These are phyloP conservation scores for Aureobasidium uvarum DNA, from an alignment of 2,329 filamentous ascomycete genomes.

Conservation along the genomic window DNA sequence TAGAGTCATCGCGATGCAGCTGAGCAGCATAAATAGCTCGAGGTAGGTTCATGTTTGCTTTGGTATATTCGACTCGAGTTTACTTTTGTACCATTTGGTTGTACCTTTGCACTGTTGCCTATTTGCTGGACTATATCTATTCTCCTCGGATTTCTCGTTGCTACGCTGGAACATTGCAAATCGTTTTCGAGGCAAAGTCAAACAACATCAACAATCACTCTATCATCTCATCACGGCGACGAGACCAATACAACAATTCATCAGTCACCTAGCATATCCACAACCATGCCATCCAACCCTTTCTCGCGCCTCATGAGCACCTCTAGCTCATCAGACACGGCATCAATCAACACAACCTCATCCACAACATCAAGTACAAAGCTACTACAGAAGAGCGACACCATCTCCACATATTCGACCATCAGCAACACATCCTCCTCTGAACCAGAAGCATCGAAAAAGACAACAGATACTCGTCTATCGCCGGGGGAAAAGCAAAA, in stretches of 20 bases:
- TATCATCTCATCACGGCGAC: neutral
- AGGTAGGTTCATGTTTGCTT: neutral
- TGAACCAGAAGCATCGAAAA: neutral
- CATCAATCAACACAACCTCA: conserved; percentile 20
- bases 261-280: neutral
- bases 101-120: conserved; percentile 1
- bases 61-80: neutral
- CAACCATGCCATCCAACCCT: conserved; percentile 21
- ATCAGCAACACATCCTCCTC: neutral
- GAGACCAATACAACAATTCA: neutral
- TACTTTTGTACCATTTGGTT: neutral
- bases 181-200: no score
- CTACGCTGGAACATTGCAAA: neutral
- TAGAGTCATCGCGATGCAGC: neutral
- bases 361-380: conserved; percentile 9
- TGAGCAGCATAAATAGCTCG: neutral
- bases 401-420: neutral
- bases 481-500: conserved; percentile 15
- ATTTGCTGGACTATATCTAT: neutral
- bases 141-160: no score
- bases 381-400: neutral
- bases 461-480: neutral
- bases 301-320: neutral
- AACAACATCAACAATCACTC: neutral
- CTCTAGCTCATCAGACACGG: conserved; percentile 1